A percentile compares a stretch with the other conserved stretches of the same genome.
These are phyloP conservation scores for Lotus japonicus DNA, from an alignment of 306 rosid species.

Conservation along the genomic window DNA sequence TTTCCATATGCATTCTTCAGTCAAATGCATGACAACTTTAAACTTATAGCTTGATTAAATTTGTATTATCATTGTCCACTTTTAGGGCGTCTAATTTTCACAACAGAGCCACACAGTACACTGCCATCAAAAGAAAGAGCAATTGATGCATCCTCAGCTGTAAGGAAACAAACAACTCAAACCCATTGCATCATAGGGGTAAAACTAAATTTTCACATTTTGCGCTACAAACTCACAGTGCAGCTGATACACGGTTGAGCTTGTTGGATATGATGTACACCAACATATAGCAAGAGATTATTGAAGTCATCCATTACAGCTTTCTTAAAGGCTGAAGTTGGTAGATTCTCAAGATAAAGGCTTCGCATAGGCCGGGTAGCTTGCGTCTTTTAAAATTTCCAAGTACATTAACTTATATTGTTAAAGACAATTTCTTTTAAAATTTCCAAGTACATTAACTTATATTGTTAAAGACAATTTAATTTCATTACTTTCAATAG, in stretches of 20 bases:
- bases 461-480: no score
- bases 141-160: constrained; percentile 79
- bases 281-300: constrained; percentile 51
- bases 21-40: no score
- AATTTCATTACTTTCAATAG: no score
- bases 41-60: no score
- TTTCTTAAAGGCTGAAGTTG: constrained; percentile 71
- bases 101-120: constrained; percentile 54
- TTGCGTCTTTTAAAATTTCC: no score
- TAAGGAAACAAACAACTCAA: constrained; percentile 49
- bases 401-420: no score
- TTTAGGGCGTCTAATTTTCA: constrained; percentile 84
- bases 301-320: constrained; percentile 68
- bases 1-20: no score
- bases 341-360: constrained; percentile 83
- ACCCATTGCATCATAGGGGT: neutral
- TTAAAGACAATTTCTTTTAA: no score
- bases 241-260: constrained; percentile 82
- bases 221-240: constrained; percentile 48
- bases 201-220: constrained; percentile 13
- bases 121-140: constrained; percentile 87
- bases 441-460: no score
- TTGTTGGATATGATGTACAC: constrained; percentile 60
- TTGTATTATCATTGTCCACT: no score
- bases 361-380: constrained; percentile 91